Conservation (phyloP, 2,329 filamentous ascomycete genomes). For the Camptophora hylomeconis region DNA sequence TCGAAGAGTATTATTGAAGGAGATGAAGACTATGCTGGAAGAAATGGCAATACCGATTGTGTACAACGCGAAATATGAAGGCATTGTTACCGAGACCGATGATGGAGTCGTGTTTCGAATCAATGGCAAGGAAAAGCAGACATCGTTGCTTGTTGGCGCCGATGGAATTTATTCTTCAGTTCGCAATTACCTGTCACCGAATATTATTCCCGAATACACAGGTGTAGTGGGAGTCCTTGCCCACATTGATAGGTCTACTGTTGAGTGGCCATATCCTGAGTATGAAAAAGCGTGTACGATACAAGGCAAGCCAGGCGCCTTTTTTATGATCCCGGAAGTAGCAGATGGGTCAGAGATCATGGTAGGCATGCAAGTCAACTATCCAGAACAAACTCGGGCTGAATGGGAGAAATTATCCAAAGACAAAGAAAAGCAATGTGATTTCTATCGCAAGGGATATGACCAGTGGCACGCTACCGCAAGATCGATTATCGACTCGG, state of each 20-base stretch:
- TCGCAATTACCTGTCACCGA: conserved; percentile 37
- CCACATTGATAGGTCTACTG: conserved; percentile 16
- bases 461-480: conserved; percentile 22
- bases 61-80: conserved; percentile 37
- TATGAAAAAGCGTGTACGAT: conserved; percentile 23
- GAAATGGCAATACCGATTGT: conserved; percentile 30
- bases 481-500: conserved; percentile 22
- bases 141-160: conserved; percentile 39
- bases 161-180: conserved; percentile 49
- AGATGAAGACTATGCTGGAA: conserved; percentile 30
- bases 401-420: conserved; percentile 23
- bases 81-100: conserved; percentile 25
- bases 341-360: conserved; percentile 23
- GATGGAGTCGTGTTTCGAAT: conserved; percentile 35
- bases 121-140: conserved; percentile 29
- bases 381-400: conserved; percentile 20
- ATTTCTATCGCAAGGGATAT: conserved; percentile 8
- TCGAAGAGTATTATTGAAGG: conserved; percentile 37
- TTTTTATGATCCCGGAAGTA: conserved; percentile 27
- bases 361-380: conserved; percentile 24
- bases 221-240: conserved; percentile 33
- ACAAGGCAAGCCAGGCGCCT: conserved; percentile 23
- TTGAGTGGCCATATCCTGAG: conserved; percentile 6
- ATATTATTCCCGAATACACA: conserved; percentile 37
- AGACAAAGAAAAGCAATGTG: conserved; percentile 18